Evolutionary conservation across 441 rosid species (phyloP).

Genomic region (Euphorbia schlechtendalii): DNA sequence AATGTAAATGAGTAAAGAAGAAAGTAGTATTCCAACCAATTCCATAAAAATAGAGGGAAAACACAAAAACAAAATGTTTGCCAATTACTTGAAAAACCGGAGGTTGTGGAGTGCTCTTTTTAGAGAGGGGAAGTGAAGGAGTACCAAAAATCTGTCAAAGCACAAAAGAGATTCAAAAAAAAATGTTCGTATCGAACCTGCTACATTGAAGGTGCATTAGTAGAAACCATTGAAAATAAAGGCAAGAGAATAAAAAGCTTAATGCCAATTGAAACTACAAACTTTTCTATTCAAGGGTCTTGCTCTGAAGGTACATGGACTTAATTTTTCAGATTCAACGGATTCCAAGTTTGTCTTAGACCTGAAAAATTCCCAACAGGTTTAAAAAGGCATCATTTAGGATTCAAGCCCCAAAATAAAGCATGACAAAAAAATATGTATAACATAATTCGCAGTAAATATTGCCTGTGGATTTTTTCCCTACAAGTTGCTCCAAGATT

Average conservation of each 20-base stretch:
- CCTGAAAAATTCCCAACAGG: slow-evolving; percentile 38
- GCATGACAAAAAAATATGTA: not conserved
- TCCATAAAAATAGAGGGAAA: not conserved
- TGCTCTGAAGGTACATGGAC: slow-evolving; percentile 36
- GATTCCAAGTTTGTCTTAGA: slow-evolving; percentile 36
- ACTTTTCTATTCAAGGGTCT: slow-evolving; percentile 47
- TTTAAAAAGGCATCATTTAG: not conserved
- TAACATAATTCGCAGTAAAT: slow-evolving; percentile 2
- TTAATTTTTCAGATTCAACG: slow-evolving; percentile 29
- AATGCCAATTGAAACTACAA: slow-evolving; percentile 17
- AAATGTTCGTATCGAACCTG: slow-evolving; percentile 5
- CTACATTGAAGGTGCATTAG: not conserved
- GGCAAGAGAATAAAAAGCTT: not conserved
- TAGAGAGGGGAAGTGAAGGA: slow-evolving; percentile 31
- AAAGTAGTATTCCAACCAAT: not conserved
- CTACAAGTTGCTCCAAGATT: slow-evolving; percentile 66
- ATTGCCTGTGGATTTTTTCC: slow-evolving; percentile 52
- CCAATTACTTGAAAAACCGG: slow-evolving; percentile 46
- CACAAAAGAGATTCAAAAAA: slow-evolving; percentile 9
- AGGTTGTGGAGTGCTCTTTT: slow-evolving; percentile 30
- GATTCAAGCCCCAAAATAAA: not conserved
- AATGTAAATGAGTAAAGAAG: not conserved
- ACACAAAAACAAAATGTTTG: not conserved
- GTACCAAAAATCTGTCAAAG: slow-evolving; percentile 44
- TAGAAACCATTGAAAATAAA: not conserved